These are phyloP conservation scores for Aureobasidium sp. DNA, from an alignment of 2,329 filamentous ascomycete genomes.

Conservation along the genomic window DNA sequence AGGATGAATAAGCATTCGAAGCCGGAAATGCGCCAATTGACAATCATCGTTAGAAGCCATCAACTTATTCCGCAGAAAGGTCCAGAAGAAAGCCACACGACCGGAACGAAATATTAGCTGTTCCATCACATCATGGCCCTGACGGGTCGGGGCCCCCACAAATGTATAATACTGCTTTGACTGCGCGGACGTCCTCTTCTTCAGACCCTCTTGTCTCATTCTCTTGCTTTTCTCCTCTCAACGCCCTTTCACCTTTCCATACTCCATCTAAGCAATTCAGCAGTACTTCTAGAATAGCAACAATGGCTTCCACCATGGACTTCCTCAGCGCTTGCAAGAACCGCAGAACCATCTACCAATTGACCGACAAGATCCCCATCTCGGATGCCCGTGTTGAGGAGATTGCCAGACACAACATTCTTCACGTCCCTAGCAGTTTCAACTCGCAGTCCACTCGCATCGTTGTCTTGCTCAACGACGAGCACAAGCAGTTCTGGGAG, in stretches of 20 bases:
- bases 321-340: slow-evolving; percentile 58
- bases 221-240: neutral
- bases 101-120: neutral
- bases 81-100: neutral
- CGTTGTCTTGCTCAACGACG: slow-evolving; percentile 68
- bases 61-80: neutral
- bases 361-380: slow-evolving; percentile 45
- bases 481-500: slow-evolving; percentile 87
- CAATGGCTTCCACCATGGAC: slow-evolving; percentile 33
- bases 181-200: neutral
- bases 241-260: neutral
- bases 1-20: neutral
- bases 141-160: too few relatives aligned
- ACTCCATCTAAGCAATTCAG: slow-evolving; percentile 14
- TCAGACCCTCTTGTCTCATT: neutral
- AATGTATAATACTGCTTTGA: slow-evolving; percentile 9
- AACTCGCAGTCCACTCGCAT: slow-evolving; percentile 79
- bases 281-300: slow-evolving; percentile 20
- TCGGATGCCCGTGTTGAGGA: slow-evolving; percentile 52
- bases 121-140: neutral
- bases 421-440: slow-evolving; percentile 71
- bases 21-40: neutral
- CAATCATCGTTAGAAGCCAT: neutral
- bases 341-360: slow-evolving; percentile 51
- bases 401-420: slow-evolving; percentile 52